Base-by-base conservation (phyloP, 225 moss, liverwort and hornwort genomes). In the Pleurozium schreberi region DNA sequence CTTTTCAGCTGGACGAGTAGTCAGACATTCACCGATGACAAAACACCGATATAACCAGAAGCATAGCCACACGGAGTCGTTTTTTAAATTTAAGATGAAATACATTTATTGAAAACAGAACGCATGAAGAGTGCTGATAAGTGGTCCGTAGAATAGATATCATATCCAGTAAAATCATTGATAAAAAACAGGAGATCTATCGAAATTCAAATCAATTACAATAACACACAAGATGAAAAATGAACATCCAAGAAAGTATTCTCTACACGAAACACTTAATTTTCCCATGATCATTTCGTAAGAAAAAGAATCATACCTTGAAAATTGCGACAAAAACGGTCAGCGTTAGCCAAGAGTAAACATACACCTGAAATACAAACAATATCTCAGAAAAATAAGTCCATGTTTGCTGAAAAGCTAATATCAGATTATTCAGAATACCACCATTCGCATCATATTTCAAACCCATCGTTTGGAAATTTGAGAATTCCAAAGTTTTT, bases 341-440 rank as follows among this genome's bases (percentile, higher is more conserved):
- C 28, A 99, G 93, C 20, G 91, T 94, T 67, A 96, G 47, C 99
- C 99, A 99, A 45, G 99, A 99, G 83, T 97, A 97, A 49, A 94
- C 96, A 84, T 99, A 99, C n/a, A 99, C 95, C 98, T 99, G 96
- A 71, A 91, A 74, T 33, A 73, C 31, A 81, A 68, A 36, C 47
- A 68, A 58, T 38, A 52, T 47, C 23, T 90, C 73, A 89, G 82
- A 87, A 66, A 76, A 75, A 58, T 33, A 47, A 75, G 36, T 59
- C 18, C 62, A 57, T n/a, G 42, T 47, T 73, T 57, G 83, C 75
- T 67, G 49, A 49, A 59, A 89, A 21, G 9, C 49, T 59, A 34
- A 55, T 62, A 77, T 26, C 64, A 83, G 75, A 86, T 71, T 65
- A 80, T 76, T 82, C 18, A 83, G 58, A 64, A 86, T 23, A 86